Base-by-base conservation (phyloP, 148 eudicot species). In the Rhododendron mucronatum region DNA sequence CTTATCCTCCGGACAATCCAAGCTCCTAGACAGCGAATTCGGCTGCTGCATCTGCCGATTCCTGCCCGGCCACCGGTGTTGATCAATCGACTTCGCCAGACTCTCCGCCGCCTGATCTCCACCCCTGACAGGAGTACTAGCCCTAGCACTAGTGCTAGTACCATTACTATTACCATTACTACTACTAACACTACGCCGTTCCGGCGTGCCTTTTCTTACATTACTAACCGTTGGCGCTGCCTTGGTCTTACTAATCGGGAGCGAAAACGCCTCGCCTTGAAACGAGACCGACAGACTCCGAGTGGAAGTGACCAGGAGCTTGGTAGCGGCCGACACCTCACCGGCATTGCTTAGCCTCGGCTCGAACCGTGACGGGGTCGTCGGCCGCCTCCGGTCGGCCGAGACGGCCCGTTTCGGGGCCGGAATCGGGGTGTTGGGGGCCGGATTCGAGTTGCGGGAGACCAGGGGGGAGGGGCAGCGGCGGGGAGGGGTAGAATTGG, bases 271-370 rank as follows among this genome's bases (percentile, higher is more conserved):
- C 23, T 93, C 98, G 15, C 99, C 99, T 87, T 96, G 99, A 81
- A 96, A 96, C 15, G 99, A 96, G 63, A 96, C 99, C 9, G 98
- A 94, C 41, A 96, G 90, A 82, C 99, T 96, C 89, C 99, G 87
- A 41, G 93, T 93, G 9, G 98, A 95, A 73, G 97, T 95, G 5
- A 96, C 92, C 55, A 96, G 92, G 74, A 93, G 91, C 92, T 91
- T 95, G 45, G 91, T 89, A n/a, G 97, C 97, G 45, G 94, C 93
- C 59, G 98, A 93, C 76, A 92, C 86, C 37, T 92, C 98, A 83
- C 88, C 87, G 51, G 80, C 91, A 91, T 91, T 92, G 48, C 83
- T 87, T 21, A 85, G 53, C 26, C 88, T 90, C 5, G 85, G 45
- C 21, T 80, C 86, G 63, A 88, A 88, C 82, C 91, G 94, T 1